A percentile compares a stretch with the other conserved stretches of the same genome.
These are phyloP conservation scores for Vishniacozyma victoriae DNA, from an alignment of 768 basidiomycete species.

Conservation along the genomic window DNA sequence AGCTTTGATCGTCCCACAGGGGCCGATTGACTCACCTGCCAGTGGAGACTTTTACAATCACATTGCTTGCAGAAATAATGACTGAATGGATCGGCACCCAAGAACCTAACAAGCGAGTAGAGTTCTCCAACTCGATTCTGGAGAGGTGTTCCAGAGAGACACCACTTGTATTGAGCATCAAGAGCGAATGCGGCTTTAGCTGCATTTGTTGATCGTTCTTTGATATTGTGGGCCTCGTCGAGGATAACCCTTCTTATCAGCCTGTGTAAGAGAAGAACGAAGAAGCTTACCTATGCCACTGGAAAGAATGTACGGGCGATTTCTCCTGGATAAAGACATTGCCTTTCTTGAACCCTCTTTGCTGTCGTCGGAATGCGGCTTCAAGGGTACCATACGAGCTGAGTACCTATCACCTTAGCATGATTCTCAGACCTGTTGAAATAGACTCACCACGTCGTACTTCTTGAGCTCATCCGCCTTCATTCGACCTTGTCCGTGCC, in stretches of 20 bases:
- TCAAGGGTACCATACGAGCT: conserved; percentile 78
- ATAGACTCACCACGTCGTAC: conserved; percentile 67
- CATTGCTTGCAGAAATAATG: conserved; percentile 62
- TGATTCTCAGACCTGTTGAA: background rate
- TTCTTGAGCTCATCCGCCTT: conserved; percentile 67
- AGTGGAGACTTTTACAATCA: conserved; percentile 89
- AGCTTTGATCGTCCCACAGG: background rate
- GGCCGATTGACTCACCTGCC: conserved; percentile 51
- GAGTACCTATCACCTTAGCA: conserved; percentile 53
- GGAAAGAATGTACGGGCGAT: conserved; percentile 72
- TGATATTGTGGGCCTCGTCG: conserved; percentile 97
- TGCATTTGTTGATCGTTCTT: conserved; percentile 87
- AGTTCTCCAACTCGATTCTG: conserved; percentile 99
- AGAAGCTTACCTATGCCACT: conserved; percentile 62
- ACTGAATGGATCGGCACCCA: conserved; percentile 69
- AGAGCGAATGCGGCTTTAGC: conserved; percentile 95
- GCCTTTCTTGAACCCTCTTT: conserved; percentile 83
- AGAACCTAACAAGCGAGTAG: conserved; percentile 81
- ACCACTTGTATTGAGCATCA: conserved; percentile 77
- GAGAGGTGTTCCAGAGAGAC: conserved; percentile 89
- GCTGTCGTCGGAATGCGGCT: conserved; percentile 86
- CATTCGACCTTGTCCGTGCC: conserved; percentile 77
- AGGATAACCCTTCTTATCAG: conserved; percentile 51
- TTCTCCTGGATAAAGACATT: conserved; percentile 77
- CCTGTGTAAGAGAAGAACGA: background rate